Evolutionary conservation across 495 filamentous ascomycete genomes (phyloP), one percentile per base, ranked within the genome.

Genomic region (Hypoxylon crocopeplum): DNA sequence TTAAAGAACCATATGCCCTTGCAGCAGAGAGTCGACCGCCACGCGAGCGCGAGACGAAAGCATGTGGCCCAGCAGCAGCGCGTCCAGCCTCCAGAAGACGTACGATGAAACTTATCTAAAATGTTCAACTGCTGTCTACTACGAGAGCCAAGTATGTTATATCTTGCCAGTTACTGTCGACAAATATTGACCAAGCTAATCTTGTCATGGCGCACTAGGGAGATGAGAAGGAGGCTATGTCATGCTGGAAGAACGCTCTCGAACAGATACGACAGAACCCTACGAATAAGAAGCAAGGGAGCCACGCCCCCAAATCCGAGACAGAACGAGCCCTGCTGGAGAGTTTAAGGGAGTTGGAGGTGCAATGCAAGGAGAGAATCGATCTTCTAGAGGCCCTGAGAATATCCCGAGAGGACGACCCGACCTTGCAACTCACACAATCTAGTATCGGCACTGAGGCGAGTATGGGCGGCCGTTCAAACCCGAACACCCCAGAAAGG

Each of bases 61-160:
- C n/a, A 91, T 89, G 88, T 90, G 93, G 84, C 89, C 90, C 77
- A 88, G 83, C 79, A 91, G 88, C 69, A 82, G 84, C 37, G 79
- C 85, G 59, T 87, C 91, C 71, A 86, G 86, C 48, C 80, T 97
- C 72, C 94, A 98, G 79, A 97, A 97, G 82, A 96, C 91, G 50
- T 97, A 97, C 76, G 92, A 98, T 78, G 91, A 97, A 67, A 91
- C 89, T 73, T 96, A 96, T 74, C 78, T 97, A 51, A 89, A 87
- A 60, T 96, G 91, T 72, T 97, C 92, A 1, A 98, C 92, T 7
- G 94, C 94, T 52, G 89, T 97, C 57, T 96, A 96, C 74, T 96
- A 94, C 71, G 92, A 97, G 72, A 86, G 87, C 65, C 88, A 96
- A 82, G 92, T 94, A 73, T 36, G 76, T n/a, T n/a, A n/a, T n/a